Conservation (phyloP, 257 asterid species). For the Mitragyna speciosa region DNA sequence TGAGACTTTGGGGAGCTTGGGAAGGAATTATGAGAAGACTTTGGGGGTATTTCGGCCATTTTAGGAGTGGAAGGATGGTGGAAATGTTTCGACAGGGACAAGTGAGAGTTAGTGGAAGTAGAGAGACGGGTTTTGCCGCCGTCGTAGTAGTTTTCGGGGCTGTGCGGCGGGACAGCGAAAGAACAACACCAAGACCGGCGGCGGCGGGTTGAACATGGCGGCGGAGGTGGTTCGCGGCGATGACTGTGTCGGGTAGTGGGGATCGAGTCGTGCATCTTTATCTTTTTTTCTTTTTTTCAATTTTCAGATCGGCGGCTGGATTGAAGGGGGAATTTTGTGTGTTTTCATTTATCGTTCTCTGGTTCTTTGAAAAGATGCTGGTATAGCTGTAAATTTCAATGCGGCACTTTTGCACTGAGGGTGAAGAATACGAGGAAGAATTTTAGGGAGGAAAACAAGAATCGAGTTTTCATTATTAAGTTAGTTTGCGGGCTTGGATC, state of each 20-base stretch:
- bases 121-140: conserved; percentile 1
- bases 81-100: conserved; percentile 27
- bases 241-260: conserved; percentile 20
- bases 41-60: conserved; percentile 46
- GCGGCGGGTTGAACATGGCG: conserved; percentile 44
- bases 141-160: conserved; percentile 57
- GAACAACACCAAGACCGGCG: conserved; percentile 94
- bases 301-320: too few relatives aligned
- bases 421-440: too few relatives aligned
- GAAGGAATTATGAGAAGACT: conserved; percentile 33
- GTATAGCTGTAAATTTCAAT: too few relatives aligned
- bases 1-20: conserved; percentile 58
- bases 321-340: too few relatives aligned
- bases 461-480: too few relatives aligned
- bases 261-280: conserved; percentile 47
- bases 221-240: conserved; percentile 60
- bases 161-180: conserved; percentile 65
- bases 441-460: too few relatives aligned
- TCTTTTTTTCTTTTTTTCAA: too few relatives aligned
- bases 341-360: too few relatives aligned
- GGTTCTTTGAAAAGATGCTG: too few relatives aligned
- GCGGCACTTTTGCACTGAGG: too few relatives aligned
- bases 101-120: neutral
- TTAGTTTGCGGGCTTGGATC: too few relatives aligned
- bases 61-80: conserved; percentile 20